phyloP scores from a whole-genome alignment of 768 basidiomycete species.

The Tylopilus cervinicoccineus region DNA sequence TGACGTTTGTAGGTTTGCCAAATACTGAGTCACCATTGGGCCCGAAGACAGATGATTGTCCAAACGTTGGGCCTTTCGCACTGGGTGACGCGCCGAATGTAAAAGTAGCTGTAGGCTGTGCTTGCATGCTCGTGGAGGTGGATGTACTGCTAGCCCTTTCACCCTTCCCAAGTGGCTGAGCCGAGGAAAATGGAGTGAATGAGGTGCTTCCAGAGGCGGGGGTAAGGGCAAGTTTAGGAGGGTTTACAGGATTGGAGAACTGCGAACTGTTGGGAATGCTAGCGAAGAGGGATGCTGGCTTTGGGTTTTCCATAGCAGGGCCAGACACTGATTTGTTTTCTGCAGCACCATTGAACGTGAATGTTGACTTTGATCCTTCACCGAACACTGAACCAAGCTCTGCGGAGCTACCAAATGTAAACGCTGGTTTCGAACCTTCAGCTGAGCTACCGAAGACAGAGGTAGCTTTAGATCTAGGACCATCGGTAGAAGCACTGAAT shows the following conservation, averaged over 20 bases:
- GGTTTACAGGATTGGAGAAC: background rate
- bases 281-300: background rate
- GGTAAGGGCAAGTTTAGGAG: background rate
- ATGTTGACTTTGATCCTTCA: conserved; percentile 1
- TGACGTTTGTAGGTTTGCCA: conserved; percentile 16
- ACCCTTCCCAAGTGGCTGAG: conserved; percentile 11
- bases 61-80: conserved; percentile 4
- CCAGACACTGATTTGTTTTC: background rate
- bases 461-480: conserved; percentile 15
- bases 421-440: conserved; percentile 7
- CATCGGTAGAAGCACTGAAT: conserved; percentile 11
- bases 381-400: background rate
- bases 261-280: conserved; percentile 3
- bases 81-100: conserved; percentile 14
- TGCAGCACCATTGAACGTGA: background rate
- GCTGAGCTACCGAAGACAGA: conserved; percentile 4
- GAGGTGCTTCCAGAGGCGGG: conserved; percentile 1
- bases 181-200: conserved; percentile 8
- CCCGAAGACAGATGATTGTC: conserved; percentile 7
- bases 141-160: conserved; percentile 1
- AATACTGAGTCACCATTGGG: conserved; percentile 6
- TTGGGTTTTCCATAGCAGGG: background rate
- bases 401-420: conserved; percentile 4
- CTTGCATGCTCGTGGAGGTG: conserved; percentile 13
- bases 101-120: conserved; percentile 28